Percentiles rank a stretch among this genome's conserved stretches.
phyloP scores from a whole-genome alignment of 129 eudicot genomes.

The Scalesia atractyloides region DNA sequence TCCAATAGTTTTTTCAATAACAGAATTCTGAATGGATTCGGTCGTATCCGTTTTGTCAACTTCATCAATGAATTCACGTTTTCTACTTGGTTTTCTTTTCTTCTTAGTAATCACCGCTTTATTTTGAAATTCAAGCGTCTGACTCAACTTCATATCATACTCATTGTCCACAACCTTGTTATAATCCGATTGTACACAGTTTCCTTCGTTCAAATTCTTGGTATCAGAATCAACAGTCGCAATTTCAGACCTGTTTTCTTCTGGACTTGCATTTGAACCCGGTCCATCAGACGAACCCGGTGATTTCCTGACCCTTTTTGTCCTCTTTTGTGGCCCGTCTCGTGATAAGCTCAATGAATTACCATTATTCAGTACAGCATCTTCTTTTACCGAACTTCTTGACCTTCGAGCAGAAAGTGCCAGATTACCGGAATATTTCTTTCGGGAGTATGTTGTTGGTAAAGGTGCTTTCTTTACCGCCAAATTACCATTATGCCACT shows the following conservation, averaged over 20 bases:
- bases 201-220: conserved; percentile 54
- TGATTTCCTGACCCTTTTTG: conserved; percentile 55
- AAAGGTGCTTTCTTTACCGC: conserved; percentile 34
- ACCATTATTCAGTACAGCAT: conserved; percentile 36
- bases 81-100: conserved; percentile 74
- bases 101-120: conserved; percentile 59
- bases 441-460: conserved; percentile 49
- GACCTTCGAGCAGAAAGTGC: conserved; percentile 53
- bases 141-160: conserved; percentile 47
- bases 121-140: conserved; percentile 57
- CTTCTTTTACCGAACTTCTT: conserved; percentile 58
- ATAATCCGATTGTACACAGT: conserved; percentile 53
- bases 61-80: conserved; percentile 46
- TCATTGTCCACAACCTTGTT: conserved; percentile 46
- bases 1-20: conserved; percentile 28
- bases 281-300: conserved; percentile 47
- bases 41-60: conserved; percentile 36
- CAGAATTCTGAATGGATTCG: conserved; percentile 31
- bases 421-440: conserved; percentile 47
- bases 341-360: conserved; percentile 33
- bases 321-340: conserved; percentile 59
- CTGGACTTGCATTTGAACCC: conserved; percentile 51
- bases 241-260: conserved; percentile 65
- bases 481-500: conserved; percentile 35
- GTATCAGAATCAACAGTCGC: conserved; percentile 55